Conservation (phyloP, 208 protist species). For the Ichthyophonus hoferi region DNA sequence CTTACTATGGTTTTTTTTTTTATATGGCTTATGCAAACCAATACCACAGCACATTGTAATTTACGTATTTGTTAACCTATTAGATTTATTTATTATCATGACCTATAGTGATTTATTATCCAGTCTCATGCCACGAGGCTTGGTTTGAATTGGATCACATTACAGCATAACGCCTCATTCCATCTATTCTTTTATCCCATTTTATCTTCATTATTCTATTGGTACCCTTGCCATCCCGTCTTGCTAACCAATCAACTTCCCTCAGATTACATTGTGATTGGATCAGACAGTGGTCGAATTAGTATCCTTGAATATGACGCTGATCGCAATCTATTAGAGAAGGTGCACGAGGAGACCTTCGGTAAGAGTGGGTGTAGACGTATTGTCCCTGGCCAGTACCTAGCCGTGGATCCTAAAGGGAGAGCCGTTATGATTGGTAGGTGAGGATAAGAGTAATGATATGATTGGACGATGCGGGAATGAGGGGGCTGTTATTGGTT, state of each 20-base stretch:
- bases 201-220: too few relatives aligned
- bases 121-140: too few relatives aligned
- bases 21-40: too few relatives aligned
- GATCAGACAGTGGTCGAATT: constrained; percentile 83
- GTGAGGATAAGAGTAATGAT: not conserved
- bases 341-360: constrained; percentile 87
- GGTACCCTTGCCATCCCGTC: too few relatives aligned
- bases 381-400: constrained; percentile 83
- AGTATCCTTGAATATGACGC: constrained; percentile 84
- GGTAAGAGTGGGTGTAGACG: constrained; percentile 89
- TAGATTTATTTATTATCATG: too few relatives aligned
- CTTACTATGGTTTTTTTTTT: not conserved
- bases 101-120: too few relatives aligned
- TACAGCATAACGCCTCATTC: too few relatives aligned
- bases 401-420: constrained; percentile 87
- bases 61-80: too few relatives aligned
- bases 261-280: constrained; percentile 85
- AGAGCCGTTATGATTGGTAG: constrained; percentile 87
- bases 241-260: not conserved
- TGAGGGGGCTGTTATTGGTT: too few relatives aligned
- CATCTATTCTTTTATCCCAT: too few relatives aligned
- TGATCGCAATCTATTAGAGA: constrained; percentile 75
- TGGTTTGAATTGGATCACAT: too few relatives aligned
- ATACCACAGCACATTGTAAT: too few relatives aligned
- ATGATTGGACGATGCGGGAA: not conserved